Percentiles rank a stretch among this genome's conserved stretches.
These are phyloP conservation scores for Trypanosomatidae sp. DNA, from an alignment of 208 protist species.

Conservation along the genomic window DNA sequence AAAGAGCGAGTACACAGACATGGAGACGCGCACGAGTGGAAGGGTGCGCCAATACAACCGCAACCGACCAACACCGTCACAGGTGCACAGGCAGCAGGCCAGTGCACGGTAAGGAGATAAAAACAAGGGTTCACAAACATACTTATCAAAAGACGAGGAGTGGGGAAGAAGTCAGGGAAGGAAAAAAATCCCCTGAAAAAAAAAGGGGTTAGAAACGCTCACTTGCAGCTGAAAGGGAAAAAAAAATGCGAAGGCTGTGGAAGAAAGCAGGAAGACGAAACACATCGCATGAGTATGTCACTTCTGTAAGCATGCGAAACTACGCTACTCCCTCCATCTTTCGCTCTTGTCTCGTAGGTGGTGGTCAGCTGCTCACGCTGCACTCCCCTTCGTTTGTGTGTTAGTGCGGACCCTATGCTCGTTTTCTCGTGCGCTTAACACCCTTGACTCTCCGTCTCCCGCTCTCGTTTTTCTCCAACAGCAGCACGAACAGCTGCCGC, in stretches of 20 bases:
- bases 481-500: background rate
- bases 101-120: background rate
- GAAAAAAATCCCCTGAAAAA: background rate
- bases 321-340: background rate
- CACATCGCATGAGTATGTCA: background rate
- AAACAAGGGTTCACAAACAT: background rate
- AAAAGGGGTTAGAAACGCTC: too few relatives aligned
- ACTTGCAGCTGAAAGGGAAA: conserved; percentile 2
- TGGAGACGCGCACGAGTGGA: background rate
- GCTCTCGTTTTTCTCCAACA: background rate
- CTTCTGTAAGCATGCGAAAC: background rate
- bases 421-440: background rate
- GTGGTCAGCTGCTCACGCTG: background rate
- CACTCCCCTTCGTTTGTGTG: background rate
- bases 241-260: background rate
- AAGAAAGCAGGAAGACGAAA: background rate
- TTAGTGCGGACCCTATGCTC: background rate
- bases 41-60: background rate
- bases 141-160: background rate
- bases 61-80: background rate
- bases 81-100: background rate
- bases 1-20: background rate
- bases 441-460: background rate
- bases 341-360: background rate
- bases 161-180: background rate